Base-by-base conservation (phyloP, 2,329 filamentous ascomycete genomes). In the Alternaria triticina region DNA sequence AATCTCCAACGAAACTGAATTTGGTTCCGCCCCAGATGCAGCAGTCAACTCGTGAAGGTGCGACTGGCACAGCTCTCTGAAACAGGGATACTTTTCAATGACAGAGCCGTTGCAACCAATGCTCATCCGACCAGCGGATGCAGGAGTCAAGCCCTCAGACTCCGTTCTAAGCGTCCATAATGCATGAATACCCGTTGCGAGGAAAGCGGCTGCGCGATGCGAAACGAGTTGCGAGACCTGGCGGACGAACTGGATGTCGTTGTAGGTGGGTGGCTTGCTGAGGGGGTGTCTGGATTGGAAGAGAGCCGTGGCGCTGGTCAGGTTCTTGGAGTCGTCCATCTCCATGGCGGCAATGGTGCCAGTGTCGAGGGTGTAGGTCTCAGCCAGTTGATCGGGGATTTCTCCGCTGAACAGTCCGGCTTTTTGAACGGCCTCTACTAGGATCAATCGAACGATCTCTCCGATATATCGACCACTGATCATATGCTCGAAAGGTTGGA, bases 41-140 rank as follows among this genome's bases (percentile, higher is more conserved):
- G 67, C 79, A 52, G 71, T 84, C 9, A 94, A 81, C 43, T 83
- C 81, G 71, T 93, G 83, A 50, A 94, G 80, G 69, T 89, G 88
- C 6, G 75, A 75, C 76, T 94, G 91, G 72, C 89, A 90, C 45
- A 82, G 84, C 30, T 78, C 79, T 22, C 86, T 82, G 77, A 93
- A 95, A 8, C 83, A 82, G 0, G 92, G 91, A 74, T 94, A 95
- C 70, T 90, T 89, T 79, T 94, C 91, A 55, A 94, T 89, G 54
- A 95, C 91, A 27, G 89, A 91, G 47, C 92, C 92, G 74, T 93
- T 94, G 79, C 90, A 94, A 4, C 90, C 90, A n/a, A 95, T 82
- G 44, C 82, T 82, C 56, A 83, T 77, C 62, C 75, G 77, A 22
- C 75, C 80, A 8, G 75, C 76, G 17, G 72, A 68, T 44, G 74